Percentiles rank a stretch among this genome's conserved stretches.
These are phyloP conservation scores for Suillus occidentalis DNA, from an alignment of 768 basidiomycete species.

Conservation along the genomic window DNA sequence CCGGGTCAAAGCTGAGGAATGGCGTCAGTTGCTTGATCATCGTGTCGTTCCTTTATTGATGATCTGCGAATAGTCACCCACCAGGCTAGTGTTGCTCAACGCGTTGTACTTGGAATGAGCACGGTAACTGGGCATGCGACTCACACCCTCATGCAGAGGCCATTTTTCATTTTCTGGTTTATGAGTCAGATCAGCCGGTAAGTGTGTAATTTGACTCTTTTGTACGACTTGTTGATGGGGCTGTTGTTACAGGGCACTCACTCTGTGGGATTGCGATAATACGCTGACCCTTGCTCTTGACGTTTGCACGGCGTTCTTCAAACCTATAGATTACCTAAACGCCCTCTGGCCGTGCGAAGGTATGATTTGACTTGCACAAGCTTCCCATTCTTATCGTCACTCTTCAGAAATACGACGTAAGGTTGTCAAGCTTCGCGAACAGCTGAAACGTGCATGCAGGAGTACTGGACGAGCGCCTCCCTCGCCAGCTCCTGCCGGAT, in stretches of 20 bases:
- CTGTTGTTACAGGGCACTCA: conserved; percentile 43
- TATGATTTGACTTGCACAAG: conserved; percentile 28
- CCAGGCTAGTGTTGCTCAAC: conserved; percentile 58
- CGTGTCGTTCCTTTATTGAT: conserved; percentile 8
- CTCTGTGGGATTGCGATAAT: conserved; percentile 62
- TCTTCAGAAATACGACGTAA: conserved; percentile 50
- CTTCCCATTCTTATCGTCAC: conserved; percentile 11
- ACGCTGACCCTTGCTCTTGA: conserved; percentile 60
- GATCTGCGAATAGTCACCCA: conserved; percentile 43
- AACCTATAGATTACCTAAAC: conserved; percentile 60
- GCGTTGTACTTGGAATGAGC: conserved; percentile 58
- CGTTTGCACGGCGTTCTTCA: conserved; percentile 58
- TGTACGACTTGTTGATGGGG: conserved; percentile 4
- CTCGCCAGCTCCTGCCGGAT: conserved; percentile 27
- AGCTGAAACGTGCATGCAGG: conserved; percentile 46
- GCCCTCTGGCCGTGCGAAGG: conserved; percentile 66
- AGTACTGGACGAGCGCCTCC: conserved; percentile 48
- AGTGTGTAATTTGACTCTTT: conserved; percentile 9
- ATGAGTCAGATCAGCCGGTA: conserved; percentile 68
- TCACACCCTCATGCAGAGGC: conserved; percentile 53
- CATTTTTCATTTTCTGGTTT: conserved; percentile 75
- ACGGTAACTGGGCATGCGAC: conserved; percentile 53
- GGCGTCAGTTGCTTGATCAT: conserved; percentile 49
- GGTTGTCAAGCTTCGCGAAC: conserved; percentile 47
- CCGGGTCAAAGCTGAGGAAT: conserved; percentile 61